phyloP scores from a whole-genome alignment of 305 asterid genomes.

The Fraxinus xanthoxyloides region DNA sequence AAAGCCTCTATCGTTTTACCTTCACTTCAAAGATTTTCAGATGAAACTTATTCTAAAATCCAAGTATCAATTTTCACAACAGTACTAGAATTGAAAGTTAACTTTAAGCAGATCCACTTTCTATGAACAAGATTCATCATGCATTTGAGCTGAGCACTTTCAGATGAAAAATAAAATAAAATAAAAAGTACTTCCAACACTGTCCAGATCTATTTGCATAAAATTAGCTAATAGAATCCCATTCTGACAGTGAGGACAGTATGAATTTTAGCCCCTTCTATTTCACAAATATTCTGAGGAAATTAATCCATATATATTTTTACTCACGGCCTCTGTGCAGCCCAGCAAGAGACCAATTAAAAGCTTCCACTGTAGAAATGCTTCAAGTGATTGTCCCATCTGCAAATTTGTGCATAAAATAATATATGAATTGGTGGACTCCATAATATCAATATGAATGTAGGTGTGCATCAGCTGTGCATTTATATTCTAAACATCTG shows the following conservation, averaged over 20 bases:
- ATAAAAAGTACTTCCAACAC: not conserved
- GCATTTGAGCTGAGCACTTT: conserved; percentile 4
- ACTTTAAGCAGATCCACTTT: conserved; percentile 2
- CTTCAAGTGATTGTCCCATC: conserved; percentile 98
- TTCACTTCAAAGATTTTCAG: not conserved
- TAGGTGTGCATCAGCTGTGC: not conserved
- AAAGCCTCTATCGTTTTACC: conserved; percentile 1
- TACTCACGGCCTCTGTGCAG: conserved; percentile 86
- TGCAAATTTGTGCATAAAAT: conserved; percentile 37
- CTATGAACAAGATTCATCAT: conserved; percentile 8
- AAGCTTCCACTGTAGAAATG: conserved; percentile 86
- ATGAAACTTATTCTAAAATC: conserved; percentile 1
- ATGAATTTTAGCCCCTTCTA: not conserved
- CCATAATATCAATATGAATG: conserved; percentile 5
- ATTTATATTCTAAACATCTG: not conserved
- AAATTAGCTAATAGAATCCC: not conserved
- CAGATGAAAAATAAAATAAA: not conserved
- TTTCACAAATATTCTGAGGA: conserved; percentile 7
- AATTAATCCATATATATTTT: conserved; percentile 1
- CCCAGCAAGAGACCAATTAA: conserved; percentile 75
- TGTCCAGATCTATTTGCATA: conserved; percentile 1
- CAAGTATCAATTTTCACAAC: conserved; percentile 1
- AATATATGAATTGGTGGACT: conserved; percentile 9
- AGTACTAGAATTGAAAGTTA: not conserved
- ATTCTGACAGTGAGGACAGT: not conserved